phyloP scores from a whole-genome alignment of 495 filamentous ascomycete species.

The Penicillium mononematosum region DNA sequence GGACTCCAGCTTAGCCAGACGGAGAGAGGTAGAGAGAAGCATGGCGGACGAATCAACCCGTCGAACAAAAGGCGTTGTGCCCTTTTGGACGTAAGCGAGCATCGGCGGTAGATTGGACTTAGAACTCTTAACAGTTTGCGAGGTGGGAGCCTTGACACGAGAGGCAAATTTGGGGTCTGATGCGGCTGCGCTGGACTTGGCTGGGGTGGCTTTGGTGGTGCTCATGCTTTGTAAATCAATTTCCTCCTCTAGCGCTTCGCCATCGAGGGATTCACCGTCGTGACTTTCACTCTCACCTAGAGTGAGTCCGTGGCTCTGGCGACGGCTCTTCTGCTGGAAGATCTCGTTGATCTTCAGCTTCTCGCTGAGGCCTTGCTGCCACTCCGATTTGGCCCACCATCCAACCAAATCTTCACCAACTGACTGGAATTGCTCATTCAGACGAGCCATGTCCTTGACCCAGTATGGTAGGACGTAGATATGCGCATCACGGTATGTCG shows the following conservation, averaged over 20 bases:
- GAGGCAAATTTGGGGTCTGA: slow-evolving; percentile 38
- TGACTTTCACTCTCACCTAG: slow-evolving; percentile 37
- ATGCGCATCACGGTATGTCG: slow-evolving; percentile 81
- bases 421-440: slow-evolving; percentile 77
- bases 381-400: slow-evolving; percentile 91
- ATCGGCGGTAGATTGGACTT: slow-evolving; percentile 58
- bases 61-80: slow-evolving; percentile 62
- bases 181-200: slow-evolving; percentile 9
- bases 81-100: slow-evolving; percentile 69
- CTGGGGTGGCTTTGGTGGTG: slow-evolving; percentile 48
- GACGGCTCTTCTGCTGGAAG: slow-evolving; percentile 40
- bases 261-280: slow-evolving; percentile 43
- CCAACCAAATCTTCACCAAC: slow-evolving; percentile 90
- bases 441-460: slow-evolving; percentile 76
- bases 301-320: slow-evolving; percentile 28
- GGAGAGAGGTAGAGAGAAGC: slow-evolving; percentile 77
- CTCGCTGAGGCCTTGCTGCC: slow-evolving; percentile 76
- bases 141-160: slow-evolving; percentile 32
- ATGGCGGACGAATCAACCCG: slow-evolving; percentile 84
- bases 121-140: slow-evolving; percentile 16
- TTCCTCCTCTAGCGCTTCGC: slow-evolving; percentile 42
- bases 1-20: slow-evolving; percentile 73
- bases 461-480: slow-evolving; percentile 92
- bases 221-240: slow-evolving; percentile 63
- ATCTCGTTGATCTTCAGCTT: slow-evolving; percentile 74